Conservation (phyloP, 306 rosid genomes). For the Myrica gale region DNA sequence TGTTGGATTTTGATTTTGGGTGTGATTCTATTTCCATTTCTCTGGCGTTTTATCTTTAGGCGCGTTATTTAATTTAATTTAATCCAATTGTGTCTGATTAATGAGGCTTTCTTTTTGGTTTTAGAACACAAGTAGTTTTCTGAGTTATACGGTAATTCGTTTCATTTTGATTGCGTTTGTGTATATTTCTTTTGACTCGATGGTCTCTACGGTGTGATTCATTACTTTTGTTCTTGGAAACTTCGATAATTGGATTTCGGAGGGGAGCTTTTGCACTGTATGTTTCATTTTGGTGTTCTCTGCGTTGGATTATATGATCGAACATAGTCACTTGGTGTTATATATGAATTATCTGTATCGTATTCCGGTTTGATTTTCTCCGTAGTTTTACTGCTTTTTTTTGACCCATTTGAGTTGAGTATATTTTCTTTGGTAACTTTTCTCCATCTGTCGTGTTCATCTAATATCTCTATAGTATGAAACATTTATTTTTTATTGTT, state of each 20-base stretch:
- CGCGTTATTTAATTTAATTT: too few relatives aligned
- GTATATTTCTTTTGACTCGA: not conserved
- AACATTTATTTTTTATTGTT: not conserved
- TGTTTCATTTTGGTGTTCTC: not conserved
- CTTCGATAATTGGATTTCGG: not conserved
- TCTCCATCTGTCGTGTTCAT: not conserved
- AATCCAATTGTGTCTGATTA: too few relatives aligned
- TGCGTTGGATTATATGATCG: not conserved
- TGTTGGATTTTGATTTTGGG: too few relatives aligned
- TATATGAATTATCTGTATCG: not conserved
- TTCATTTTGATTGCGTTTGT: not conserved
- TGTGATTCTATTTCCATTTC: too few relatives aligned
- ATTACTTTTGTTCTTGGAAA: not conserved
- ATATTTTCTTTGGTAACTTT: not conserved
- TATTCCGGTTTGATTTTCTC: too few relatives aligned
- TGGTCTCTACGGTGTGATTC: not conserved
- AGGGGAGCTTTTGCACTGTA: not conserved
- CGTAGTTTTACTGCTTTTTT: too few relatives aligned
- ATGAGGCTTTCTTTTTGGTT: too few relatives aligned
- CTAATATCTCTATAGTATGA: not conserved
- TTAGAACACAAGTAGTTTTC: not conserved
- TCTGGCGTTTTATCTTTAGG: too few relatives aligned
- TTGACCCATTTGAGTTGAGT: too few relatives aligned
- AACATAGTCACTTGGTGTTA: not conserved
- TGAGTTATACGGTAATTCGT: not conserved